Base-by-base conservation (phyloP, 2,329 filamentous ascomycete genomes). In the Xylaria sp. region DNA sequence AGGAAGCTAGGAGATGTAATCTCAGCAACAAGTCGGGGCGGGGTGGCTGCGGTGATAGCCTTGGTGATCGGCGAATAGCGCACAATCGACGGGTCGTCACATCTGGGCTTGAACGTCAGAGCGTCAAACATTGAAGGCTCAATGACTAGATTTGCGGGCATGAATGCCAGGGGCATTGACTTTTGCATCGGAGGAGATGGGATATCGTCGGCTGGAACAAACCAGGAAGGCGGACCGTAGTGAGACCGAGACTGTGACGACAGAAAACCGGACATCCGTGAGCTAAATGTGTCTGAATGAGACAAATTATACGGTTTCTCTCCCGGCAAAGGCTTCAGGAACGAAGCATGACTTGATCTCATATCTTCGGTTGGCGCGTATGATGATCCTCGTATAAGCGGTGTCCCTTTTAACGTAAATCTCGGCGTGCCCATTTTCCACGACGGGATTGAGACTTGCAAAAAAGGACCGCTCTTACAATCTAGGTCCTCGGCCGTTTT, bases 1-100 rank as follows among this genome's bases (percentile, higher is more conserved):
- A 99, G 85, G 71, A 97, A 97, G 54, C 86, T 92, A 13, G 94
- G 91, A 0, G 94, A 97, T 0, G 94, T 97, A 64, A 99, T 97
- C 75, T 99, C 92, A 10, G 93, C 92, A 54, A 99, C 90, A 44
- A 99, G 85, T 10, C 94, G 88, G 2, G 92, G 87, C 1, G 93
- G 92, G 0, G 92, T 97, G 11, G 94, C 94, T 39, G 94, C 94
- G 35, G 87, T 88, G 18, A 99, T 92, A 48, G 91, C 83, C 53
- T 87, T 86, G 9, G 84, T 85, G 3, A 79, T 76, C 2, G 86
- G 74, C 16, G 90, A 87, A 73, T 95, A 96, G 59, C 91, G 88
- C 19, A 99, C 93, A 59, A 96, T 86, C 1, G 87, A 79, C 52
- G 84, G 83, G 71, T 96, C 86, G 72, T 97, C 90, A 67, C 85